Conservation (phyloP, 2,329 filamentous ascomycete species). For the Myriangium duriaei region DNA sequence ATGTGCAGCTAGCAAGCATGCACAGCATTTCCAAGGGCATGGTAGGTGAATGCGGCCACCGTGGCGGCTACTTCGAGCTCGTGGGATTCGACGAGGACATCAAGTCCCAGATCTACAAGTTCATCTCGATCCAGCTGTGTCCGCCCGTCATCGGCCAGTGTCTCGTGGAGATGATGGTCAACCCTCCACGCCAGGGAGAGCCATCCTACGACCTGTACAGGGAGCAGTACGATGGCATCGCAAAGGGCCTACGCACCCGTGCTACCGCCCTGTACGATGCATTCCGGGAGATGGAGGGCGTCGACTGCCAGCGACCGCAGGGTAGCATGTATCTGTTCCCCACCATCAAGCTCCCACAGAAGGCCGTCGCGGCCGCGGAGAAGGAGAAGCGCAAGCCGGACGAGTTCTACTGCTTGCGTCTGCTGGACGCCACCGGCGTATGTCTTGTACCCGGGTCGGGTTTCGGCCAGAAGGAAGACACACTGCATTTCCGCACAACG, state of each 20-base stretch:
- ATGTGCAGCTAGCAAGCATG: conserved; percentile 78
- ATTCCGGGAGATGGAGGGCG: conserved; percentile 90
- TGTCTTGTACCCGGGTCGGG: conserved; percentile 87
- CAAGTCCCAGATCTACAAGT: conserved; percentile 93
- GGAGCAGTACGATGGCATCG: conserved; percentile 75
- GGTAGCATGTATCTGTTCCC: conserved; percentile 99
- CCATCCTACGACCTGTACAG: conserved; percentile 75
- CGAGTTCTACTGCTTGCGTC: conserved; percentile 84
- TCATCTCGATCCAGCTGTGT: conserved; percentile 93
- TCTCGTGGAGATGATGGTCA: conserved; percentile 94
- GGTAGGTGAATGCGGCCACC: conserved; percentile 96
- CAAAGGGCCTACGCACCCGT: conserved; percentile 61
- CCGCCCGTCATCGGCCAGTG: conserved; percentile 93
- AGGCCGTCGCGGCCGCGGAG: conserved; percentile 63
- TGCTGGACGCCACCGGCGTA: conserved; percentile 88
- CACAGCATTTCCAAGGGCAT: conserved; percentile 97
- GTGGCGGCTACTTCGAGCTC: conserved; percentile 95
- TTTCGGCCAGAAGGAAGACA: conserved; percentile 87
- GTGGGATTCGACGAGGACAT: conserved; percentile 69
- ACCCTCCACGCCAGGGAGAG: conserved; percentile 74
- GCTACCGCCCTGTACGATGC: conserved; percentile 79
- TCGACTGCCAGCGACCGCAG: conserved; percentile 79
- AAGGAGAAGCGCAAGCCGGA: conserved; percentile 64
- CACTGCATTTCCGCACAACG: conserved; percentile 88
- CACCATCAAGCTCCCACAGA: conserved; percentile 66